Evolutionary conservation across 108 stramenopile species (phyloP), one percentile per base, ranked within the genome.

Genomic region (Fragilaria crotonensis): DNA sequence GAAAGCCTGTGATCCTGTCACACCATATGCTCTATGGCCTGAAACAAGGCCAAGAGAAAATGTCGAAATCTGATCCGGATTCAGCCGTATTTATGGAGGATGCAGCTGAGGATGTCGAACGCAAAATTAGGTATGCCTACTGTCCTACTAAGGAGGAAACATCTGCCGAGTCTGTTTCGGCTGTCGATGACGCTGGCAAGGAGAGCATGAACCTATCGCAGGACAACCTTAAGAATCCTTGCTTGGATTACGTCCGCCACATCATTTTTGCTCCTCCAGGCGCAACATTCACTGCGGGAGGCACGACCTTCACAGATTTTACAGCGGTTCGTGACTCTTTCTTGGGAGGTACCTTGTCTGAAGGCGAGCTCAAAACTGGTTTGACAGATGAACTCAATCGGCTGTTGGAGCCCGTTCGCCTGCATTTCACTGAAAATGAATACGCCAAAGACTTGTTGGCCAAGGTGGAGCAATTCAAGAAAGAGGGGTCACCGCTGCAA

Each of bases 71-170:
- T 32, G 96, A 98, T 87, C 97, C 99, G 17, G 97, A 99, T 76
- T 88, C 85, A 23, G 99, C 99, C 22, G 89, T 99, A 46, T 99
- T 98, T 64, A 99, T 99, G 99, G 99, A 99, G 64, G 99, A 99
- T 75, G 53, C 89, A 5, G 75, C 68, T 2, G 94, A 83, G 52
- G 94, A 96, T 75, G 97, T 98, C 23, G 75, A 89, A 51, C 81
- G 95, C 36, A 98, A 98, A 66, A 90, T 98, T 52, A 62, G 57
- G 52, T 77, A 72, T 52, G 94, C 96, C 32, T 97, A 89, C 71
- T 97, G 96, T 66, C 96, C 94, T n/a, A 74, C 71, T 0, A 49
- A 64, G 27, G 72, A 72, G n/a, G 63, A 58, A 19, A 56, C 50
- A 20, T 55, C 48, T 5, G 30, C 11, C 11, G 53, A 57, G 28